phyloP scores from a whole-genome alignment of 768 basidiomycete genomes.

The Calvatia gigantea region DNA sequence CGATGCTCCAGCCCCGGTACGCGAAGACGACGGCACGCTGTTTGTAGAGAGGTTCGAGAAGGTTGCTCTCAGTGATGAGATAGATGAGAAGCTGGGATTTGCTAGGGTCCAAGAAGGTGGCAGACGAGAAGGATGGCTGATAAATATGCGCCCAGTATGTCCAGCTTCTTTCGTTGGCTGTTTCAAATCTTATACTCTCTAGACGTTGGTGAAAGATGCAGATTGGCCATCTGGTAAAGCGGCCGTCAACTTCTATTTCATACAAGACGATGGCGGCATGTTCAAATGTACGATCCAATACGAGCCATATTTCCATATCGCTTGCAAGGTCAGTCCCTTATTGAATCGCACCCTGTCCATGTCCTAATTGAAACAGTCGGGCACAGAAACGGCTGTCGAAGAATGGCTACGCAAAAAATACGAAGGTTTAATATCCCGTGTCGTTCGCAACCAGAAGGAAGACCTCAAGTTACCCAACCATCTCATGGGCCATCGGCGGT shows the following conservation, averaged over 20 bases:
- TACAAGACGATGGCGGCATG: slow-evolving; percentile 94
- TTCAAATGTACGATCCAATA: slow-evolving; percentile 93
- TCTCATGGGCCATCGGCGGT: slow-evolving; percentile 87
- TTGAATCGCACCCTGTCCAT: background rate
- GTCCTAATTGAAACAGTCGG: slow-evolving; percentile 44
- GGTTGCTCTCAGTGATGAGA: slow-evolving; percentile 71
- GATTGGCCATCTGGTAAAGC: slow-evolving; percentile 82
- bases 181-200: background rate
- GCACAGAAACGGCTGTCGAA: slow-evolving; percentile 86
- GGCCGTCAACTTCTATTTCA: slow-evolving; percentile 95
- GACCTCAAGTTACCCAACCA: slow-evolving; percentile 96
- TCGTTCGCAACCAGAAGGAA: slow-evolving; percentile 83
- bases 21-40: slow-evolving; percentile 89
- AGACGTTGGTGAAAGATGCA: slow-evolving; percentile 87
- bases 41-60: slow-evolving; percentile 85
- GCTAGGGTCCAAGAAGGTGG: slow-evolving; percentile 74
- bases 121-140: slow-evolving; percentile 84
- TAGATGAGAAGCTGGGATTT: slow-evolving; percentile 95
- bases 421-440: slow-evolving; percentile 79
- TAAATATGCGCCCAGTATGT: slow-evolving; percentile 97
- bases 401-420: slow-evolving; percentile 95
- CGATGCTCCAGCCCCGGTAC: slow-evolving; percentile 50
- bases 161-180: background rate
- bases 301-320: slow-evolving; percentile 93
- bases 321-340: slow-evolving; percentile 70